phyloP scores from a whole-genome alignment of 371 early-diverging fungal species.

The Mortierella sp. region DNA sequence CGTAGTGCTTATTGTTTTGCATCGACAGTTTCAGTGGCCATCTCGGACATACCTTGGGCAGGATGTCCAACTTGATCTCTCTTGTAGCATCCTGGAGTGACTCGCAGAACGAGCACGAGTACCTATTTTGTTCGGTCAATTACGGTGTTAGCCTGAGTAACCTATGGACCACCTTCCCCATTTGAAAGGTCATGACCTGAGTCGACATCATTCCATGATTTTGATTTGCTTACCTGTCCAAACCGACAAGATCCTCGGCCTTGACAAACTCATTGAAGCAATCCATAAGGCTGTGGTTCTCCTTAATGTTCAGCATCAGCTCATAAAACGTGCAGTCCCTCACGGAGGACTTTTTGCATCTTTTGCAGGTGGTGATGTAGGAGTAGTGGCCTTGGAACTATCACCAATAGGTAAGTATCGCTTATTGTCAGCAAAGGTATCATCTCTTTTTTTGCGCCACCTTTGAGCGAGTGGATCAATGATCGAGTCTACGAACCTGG shows the following conservation, averaged over 20 bases:
- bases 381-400: conserved; percentile 57
- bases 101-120: conserved; percentile 36
- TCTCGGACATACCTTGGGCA: conserved; percentile 43
- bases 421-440: neutral
- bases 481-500: conserved; percentile 18
- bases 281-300: conserved; percentile 47
- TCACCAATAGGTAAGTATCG: neutral
- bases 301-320: conserved; percentile 49
- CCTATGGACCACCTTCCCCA: neutral
- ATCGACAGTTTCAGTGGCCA: too few relatives aligned
- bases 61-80: conserved; percentile 31
- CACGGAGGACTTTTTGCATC: conserved; percentile 39
- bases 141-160: neutral
- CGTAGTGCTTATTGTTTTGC: neutral
- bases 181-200: neutral
- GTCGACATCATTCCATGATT: neutral
- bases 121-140: conserved; percentile 17
- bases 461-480: neutral
- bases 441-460: neutral
- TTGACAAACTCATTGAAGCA: conserved; percentile 55
- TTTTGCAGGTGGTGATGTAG: conserved; percentile 54
- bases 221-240: conserved; percentile 33
- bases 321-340: conserved; percentile 50
- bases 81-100: conserved; percentile 58
- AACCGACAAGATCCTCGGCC: conserved; percentile 44